phyloP scores from a whole-genome alignment of 2,329 filamentous ascomycete species.

The Trichoderma simmonsii region DNA sequence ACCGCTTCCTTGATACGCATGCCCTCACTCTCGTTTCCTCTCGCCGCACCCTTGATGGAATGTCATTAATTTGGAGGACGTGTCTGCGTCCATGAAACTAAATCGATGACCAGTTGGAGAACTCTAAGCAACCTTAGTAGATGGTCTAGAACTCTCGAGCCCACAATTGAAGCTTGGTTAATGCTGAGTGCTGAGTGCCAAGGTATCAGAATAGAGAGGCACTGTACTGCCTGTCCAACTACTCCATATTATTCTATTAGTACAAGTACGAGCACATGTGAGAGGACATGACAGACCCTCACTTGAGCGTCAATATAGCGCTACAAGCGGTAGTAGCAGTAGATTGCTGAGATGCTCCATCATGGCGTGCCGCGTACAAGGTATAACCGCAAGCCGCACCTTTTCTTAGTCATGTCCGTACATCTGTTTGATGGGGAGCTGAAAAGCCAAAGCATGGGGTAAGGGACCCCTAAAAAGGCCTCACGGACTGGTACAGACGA shows the following conservation, averaged over 20 bases:
- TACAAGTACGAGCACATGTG: neutral
- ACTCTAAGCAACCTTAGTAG: conserved; percentile 5
- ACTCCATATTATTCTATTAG: neutral
- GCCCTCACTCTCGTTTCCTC: neutral
- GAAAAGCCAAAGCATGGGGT: conserved; percentile 2
- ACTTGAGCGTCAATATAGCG: neutral
- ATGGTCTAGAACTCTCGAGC: conserved; percentile 11
- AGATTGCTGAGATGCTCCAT: conserved; percentile 5
- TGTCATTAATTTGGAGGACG: neutral
- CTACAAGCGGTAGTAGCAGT: neutral
- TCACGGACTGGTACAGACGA: neutral
- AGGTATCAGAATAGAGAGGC: neutral
- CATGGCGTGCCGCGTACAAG: neutral
- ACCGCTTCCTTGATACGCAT: neutral
- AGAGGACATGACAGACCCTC: neutral
- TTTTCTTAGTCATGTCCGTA: conserved; percentile 7
- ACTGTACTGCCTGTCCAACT: neutral
- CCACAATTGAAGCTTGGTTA: conserved; percentile 1
- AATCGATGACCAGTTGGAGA: conserved; percentile 4
- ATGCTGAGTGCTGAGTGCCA: neutral
- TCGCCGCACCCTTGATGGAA: neutral
- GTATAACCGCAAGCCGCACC: neutral
- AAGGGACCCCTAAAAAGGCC: neutral
- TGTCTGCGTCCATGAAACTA: neutral
- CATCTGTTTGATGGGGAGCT: neutral